Conservation (phyloP, 192 early-diverging fungal genomes). For the Backusella liffmaniae region DNA sequence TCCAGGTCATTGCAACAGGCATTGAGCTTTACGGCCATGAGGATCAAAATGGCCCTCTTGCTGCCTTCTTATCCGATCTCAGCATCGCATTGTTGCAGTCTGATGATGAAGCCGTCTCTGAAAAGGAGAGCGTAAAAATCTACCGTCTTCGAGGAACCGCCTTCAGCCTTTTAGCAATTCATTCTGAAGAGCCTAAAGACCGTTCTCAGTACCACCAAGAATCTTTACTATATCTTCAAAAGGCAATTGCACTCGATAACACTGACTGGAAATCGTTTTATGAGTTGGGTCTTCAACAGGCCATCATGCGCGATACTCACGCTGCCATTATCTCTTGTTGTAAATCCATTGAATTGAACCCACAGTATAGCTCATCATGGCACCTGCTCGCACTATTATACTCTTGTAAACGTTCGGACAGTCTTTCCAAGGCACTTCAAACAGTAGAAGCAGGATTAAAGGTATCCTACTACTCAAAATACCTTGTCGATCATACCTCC, state of each 20-base stretch:
- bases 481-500: background rate
- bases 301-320: constrained; percentile 56
- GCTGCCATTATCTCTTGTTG: constrained; percentile 52
- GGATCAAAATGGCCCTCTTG: background rate
- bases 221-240: constrained; percentile 31
- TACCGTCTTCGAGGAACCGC: background rate
- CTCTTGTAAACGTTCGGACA: constrained; percentile 55
- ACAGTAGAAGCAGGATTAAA: constrained; percentile 60
- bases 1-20: background rate
- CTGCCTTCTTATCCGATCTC: background rate
- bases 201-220: background rate
- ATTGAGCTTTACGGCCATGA: background rate
- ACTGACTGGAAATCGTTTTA: constrained; percentile 54
- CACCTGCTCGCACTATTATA: constrained; percentile 65
- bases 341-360: constrained; percentile 53
- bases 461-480: constrained; percentile 19
- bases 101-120: background rate
- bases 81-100: background rate
- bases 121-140: background rate
- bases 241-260: constrained; percentile 49
- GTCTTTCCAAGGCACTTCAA: constrained; percentile 56
- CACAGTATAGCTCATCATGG: constrained; percentile 63
- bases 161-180: background rate
- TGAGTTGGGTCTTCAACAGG: constrained; percentile 62
- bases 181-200: background rate